Evolutionary conservation across 306 rosid species (phyloP).

Genomic region (Pyrus betulifolia): DNA sequence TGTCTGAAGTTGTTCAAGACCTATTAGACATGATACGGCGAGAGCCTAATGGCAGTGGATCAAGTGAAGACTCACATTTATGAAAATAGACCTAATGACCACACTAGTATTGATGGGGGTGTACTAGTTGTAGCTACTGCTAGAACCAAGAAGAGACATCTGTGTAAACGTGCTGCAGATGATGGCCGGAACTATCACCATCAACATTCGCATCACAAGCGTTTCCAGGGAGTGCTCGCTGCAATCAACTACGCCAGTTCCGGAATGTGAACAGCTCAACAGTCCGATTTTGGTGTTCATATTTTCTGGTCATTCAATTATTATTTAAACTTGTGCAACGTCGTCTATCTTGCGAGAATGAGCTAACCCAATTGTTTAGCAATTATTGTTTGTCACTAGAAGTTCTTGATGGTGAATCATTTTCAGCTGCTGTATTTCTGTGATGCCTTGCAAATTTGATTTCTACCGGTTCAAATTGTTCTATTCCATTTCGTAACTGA

Average conservation of each 20-base stretch:
- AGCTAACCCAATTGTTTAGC: conserved; percentile 45
- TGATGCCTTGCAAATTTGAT: conserved; percentile 1
- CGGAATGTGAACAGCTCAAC: conserved; percentile 8
- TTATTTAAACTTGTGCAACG: conserved; percentile 18
- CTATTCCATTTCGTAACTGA: neutral
- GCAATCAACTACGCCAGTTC: conserved; percentile 6
- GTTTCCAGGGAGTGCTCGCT: conserved; percentile 10
- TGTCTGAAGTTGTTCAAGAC: conserved; percentile 90
- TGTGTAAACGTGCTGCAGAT: conserved; percentile 9
- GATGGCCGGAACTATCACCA: conserved; percentile 28
- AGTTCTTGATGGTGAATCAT: conserved; percentile 29
- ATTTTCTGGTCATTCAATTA: conserved; percentile 16
- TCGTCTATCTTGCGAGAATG: conserved; percentile 21
- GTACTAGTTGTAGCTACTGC: conserved; percentile 21
- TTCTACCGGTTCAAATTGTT: neutral
- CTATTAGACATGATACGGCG: conserved; percentile 66
- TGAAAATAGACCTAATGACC: conserved; percentile 8
- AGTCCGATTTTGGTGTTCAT: conserved; percentile 14
- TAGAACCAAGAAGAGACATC: conserved; percentile 12
- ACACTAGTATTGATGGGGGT: conserved; percentile 6
- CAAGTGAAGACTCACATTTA: conserved; percentile 42
- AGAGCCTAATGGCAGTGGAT: conserved; percentile 55
- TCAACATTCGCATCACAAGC: conserved; percentile 16
- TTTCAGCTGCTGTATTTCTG: conserved; percentile 8
- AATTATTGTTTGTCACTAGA: conserved; percentile 18